Conservation (phyloP, 2,329 filamentous ascomycete species). For the Fusarium foetens region DNA sequence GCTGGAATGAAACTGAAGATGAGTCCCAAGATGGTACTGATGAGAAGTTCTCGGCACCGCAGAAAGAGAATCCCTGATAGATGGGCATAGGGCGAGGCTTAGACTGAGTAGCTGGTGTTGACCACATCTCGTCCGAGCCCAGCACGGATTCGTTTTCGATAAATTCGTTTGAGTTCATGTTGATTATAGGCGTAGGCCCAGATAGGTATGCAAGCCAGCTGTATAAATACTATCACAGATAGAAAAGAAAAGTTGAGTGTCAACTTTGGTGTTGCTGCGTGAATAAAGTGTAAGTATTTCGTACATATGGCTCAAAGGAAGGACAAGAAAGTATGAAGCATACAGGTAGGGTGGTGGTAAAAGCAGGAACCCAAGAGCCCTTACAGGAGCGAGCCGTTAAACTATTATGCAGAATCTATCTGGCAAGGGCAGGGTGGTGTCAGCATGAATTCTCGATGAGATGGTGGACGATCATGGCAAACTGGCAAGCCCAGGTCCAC, state of each 20-base stretch:
- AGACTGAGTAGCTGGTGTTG: constrained; percentile 63
- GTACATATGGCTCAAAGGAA: constrained; percentile 38
- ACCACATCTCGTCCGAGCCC: constrained; percentile 62
- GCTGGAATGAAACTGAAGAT: constrained; percentile 62
- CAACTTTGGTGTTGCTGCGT: constrained; percentile 49
- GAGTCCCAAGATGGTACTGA: constrained; percentile 68
- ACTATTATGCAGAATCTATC: constrained; percentile 42
- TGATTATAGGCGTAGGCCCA: constrained; percentile 52
- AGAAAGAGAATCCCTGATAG: constrained; percentile 70
- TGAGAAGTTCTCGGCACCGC: constrained; percentile 63
- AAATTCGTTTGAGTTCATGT: constrained; percentile 63
- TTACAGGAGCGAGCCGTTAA: constrained; percentile 39
- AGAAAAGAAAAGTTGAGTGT: constrained; percentile 61
- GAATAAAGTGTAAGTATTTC: constrained; percentile 40
- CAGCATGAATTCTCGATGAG: constrained; percentile 42
- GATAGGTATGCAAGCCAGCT: constrained; percentile 59
- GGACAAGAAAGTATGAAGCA: constrained; percentile 47
- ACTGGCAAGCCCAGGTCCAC: constrained; percentile 43
- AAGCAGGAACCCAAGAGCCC: constrained; percentile 56
- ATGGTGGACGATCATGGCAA: constrained; percentile 35
- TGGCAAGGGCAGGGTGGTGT: constrained; percentile 42
- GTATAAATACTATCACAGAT: constrained; percentile 52
- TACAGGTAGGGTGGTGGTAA: constrained; percentile 63
- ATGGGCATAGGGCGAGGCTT: constrained; percentile 68
- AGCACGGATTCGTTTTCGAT: constrained; percentile 60